Percentiles rank a stretch among this genome's conserved stretches.
Evolutionary conservation across 2,329 filamentous ascomycete species (phyloP).

Genomic region (Pseudogymnoascus destructans): DNA sequence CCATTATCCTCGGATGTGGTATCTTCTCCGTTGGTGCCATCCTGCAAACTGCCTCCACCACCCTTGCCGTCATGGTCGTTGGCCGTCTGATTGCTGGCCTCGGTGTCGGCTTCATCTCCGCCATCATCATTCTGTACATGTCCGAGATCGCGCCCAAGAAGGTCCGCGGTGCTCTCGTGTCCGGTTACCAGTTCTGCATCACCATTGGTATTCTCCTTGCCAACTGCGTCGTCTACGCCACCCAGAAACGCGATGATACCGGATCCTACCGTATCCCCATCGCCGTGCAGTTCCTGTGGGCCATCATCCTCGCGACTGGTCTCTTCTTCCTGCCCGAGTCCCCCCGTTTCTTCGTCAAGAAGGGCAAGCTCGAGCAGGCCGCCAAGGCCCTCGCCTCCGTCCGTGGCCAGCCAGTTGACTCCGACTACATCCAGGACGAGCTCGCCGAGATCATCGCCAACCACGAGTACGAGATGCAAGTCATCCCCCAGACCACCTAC

Average conservation of each 20-base stretch:
- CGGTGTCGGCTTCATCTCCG: constrained; percentile 68
- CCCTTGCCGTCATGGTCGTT: constrained; percentile 52
- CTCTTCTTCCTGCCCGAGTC: constrained; percentile 70
- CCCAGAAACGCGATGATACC: constrained; percentile 45
- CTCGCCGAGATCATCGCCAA: constrained; percentile 76
- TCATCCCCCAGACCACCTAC: constrained; percentile 51
- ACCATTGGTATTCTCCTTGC: constrained; percentile 67
- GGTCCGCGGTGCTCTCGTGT: constrained; percentile 63
- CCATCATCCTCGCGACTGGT: constrained; percentile 56
- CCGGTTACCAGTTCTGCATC: constrained; percentile 72
- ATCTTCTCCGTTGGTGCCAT: constrained; percentile 58
- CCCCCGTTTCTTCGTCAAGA: constrained; percentile 72
- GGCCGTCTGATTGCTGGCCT: constrained; percentile 64
- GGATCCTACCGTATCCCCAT: constrained; percentile 71
- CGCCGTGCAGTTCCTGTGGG: constrained; percentile 67
- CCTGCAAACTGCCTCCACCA: constrained; percentile 45
- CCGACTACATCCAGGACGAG: constrained; percentile 62
- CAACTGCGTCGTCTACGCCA: constrained; percentile 59
- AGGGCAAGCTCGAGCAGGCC: constrained; percentile 52
- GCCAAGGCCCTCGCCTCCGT: constrained; percentile 49
- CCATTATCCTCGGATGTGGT: constrained; percentile 54
- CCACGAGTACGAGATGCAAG: constrained; percentile 64
- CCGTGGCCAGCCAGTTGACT: constrained; percentile 59
- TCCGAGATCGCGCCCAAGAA: constrained; percentile 47
- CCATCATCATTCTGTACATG: constrained; percentile 77